Evolutionary conservation across 2,329 filamentous ascomycete genomes (phyloP).

Genomic region (Alternaria rosae): DNA sequence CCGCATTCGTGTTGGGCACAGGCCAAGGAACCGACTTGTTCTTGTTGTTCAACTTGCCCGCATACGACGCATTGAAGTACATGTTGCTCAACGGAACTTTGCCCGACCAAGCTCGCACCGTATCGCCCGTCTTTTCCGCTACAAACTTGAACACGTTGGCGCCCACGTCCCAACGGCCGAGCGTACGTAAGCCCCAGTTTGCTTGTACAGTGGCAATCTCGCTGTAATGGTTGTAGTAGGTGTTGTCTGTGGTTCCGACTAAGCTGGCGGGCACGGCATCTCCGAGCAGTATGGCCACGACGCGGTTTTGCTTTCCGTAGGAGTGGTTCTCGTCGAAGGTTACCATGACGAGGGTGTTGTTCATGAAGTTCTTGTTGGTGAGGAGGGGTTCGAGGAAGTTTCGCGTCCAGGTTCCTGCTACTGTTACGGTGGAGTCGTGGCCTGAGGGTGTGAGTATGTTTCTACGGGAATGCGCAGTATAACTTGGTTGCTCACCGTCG

Average conservation of each 20-base stretch:
- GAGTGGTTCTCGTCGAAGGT: conserved; percentile 82
- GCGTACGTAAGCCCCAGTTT: conserved; percentile 56
- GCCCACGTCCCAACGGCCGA: conserved; percentile 57
- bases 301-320: conserved; percentile 71
- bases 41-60: conserved; percentile 42
- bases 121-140: conserved; percentile 38
- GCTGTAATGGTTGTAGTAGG: conserved; percentile 62
- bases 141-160: conserved; percentile 55
- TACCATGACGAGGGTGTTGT: conserved; percentile 76
- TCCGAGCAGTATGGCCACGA: conserved; percentile 76
- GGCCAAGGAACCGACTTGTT: conserved; percentile 38
- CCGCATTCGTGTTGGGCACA: conserved; percentile 36
- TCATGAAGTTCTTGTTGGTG: conserved; percentile 72
- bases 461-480: background rate
- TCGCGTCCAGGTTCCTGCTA: conserved; percentile 72
- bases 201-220: conserved; percentile 55
- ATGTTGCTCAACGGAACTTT: conserved; percentile 37
- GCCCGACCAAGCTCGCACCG: conserved; percentile 35
- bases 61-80: conserved; percentile 44
- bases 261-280: conserved; percentile 73
- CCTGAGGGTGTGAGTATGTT: conserved; percentile 17
- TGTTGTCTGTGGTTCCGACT: conserved; percentile 71
- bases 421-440: conserved; percentile 75
- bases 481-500: conserved; percentile 60
- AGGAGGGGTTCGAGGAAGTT: conserved; percentile 75